phyloP scores from a whole-genome alignment of 768 basidiomycete species.

The Hericium coralloides region DNA sequence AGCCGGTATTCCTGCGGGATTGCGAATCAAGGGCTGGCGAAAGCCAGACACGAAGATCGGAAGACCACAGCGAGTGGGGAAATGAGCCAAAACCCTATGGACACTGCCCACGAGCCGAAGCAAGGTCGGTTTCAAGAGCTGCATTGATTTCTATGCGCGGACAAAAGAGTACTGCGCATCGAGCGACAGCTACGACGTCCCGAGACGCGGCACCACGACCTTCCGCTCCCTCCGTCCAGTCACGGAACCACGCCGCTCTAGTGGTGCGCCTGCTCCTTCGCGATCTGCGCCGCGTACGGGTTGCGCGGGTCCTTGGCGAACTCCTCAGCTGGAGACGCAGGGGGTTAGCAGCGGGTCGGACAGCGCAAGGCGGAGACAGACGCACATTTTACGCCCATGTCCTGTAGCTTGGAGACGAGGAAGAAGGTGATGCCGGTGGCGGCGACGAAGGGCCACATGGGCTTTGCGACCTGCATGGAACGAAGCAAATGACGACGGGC shows the following conservation, averaged over 20 bases:
- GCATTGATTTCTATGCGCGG: too few relatives aligned
- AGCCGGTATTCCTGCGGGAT: too few relatives aligned
- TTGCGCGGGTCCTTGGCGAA: constrained; percentile 74
- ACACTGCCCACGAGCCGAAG: too few relatives aligned
- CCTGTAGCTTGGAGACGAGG: constrained; percentile 59
- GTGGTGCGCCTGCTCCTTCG: constrained; percentile 34
- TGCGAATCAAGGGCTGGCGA: too few relatives aligned
- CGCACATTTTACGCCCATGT: constrained; percentile 64
- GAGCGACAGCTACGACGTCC: too few relatives aligned
- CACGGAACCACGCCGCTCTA: too few relatives aligned
- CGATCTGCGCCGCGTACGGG: constrained; percentile 73
- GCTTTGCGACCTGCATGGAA: constrained; percentile 48
- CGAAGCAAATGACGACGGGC: constrained; percentile 6
- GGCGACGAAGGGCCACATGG: constrained; percentile 75
- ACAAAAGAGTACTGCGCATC: too few relatives aligned
- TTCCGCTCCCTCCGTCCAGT: too few relatives aligned
- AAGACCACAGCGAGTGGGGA: too few relatives aligned
- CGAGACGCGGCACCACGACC: too few relatives aligned
- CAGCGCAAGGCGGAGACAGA: constrained; percentile 14
- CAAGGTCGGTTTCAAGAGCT: neutral
- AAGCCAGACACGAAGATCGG: too few relatives aligned
- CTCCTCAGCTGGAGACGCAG: constrained; percentile 38
- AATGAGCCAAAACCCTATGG: too few relatives aligned
- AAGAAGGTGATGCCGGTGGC: constrained; percentile 59
- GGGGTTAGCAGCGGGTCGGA: neutral